Evolutionary conservation across 202 grass and related monocot genomes (phyloP), one percentile per base, ranked within the genome.

Genomic region (Bolboschoenoplectus hybrid): DNA sequence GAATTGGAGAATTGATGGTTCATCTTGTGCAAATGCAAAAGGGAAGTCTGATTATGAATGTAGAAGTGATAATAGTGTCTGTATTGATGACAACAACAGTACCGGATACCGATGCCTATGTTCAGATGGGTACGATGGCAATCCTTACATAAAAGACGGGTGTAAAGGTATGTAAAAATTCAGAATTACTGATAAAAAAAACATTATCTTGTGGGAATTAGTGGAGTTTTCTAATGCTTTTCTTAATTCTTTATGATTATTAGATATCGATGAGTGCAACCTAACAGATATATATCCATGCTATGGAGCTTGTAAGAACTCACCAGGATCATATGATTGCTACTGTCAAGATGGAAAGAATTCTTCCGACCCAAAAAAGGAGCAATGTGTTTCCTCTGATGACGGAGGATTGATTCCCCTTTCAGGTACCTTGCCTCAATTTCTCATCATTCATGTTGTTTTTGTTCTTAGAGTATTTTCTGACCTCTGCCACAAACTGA

Each of bases 81-180:
- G 89, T 73, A 17, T 60, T 53, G 58, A 91, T 84, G 88, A 85
- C 5, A 88, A 67, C 10, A 88, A 85, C 63, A 40, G 41, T 40
- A 71, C 51, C 1, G 90, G 90, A 6, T 83, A 92, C 56, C 87
- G 10, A 8, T 92, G 90, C 80, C n/a, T 1, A 39, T 92, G 90
- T 56, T 79, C 56, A 43, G 17, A 45, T 50, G 91, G 91, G 9
- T 92, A 81, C 39, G 34, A 81, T 43, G 91, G 91, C 14, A 89
- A 92, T 77, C 88, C 91, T 58, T 92, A 89, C 34, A 2, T 84
- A 2, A 40, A 7, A 34, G 16, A 77, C 36, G 90, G 90, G 67
- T 91, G 90, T 70, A n/a, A 78, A 82, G 87, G 90, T 91, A 87
- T 62, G 44, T 49, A 57, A 58, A 80, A 60, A 8, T 60, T 80